phyloP scores from a whole-genome alignment of 768 basidiomycete species.

The Trametes cingulata region DNA sequence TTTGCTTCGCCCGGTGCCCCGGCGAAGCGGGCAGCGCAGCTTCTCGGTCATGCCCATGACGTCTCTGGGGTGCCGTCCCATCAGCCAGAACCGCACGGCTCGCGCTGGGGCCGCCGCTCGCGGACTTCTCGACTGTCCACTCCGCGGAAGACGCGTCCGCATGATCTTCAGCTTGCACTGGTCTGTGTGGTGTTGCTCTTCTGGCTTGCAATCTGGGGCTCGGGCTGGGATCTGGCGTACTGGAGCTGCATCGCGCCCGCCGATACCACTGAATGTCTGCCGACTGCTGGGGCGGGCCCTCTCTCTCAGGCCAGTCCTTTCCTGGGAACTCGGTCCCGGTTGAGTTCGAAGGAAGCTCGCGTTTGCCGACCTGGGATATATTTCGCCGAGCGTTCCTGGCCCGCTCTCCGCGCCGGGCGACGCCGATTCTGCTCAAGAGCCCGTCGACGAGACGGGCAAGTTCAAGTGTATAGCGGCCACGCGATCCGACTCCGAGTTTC shows the following conservation, averaged over 20 bases:
- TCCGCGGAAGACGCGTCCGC: background rate
- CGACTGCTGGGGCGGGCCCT: background rate
- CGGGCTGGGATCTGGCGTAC: too few species aligned
- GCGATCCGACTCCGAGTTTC: background rate
- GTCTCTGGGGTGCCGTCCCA: background rate
- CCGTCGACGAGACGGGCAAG: background rate
- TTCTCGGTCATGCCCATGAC: conserved; percentile 8
- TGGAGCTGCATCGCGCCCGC: too few species aligned
- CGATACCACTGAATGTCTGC: conserved; percentile 7
- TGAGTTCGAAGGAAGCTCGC: background rate
- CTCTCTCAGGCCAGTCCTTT: conserved; percentile 11
- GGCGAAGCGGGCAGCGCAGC: conserved; percentile 3
- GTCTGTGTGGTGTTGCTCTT: background rate
- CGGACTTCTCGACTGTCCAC: background rate
- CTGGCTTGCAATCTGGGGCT: too few species aligned
- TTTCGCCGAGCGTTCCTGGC: conserved; percentile 19
- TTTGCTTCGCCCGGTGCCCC: conserved; percentile 8
- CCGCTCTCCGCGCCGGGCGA: background rate
- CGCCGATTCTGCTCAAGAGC: background rate
- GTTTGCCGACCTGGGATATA: conserved; percentile 9
- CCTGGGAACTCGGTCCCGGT: conserved; percentile 12
- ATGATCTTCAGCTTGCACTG: background rate
- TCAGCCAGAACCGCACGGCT: conserved; percentile 1
- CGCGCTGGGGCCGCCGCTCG: background rate
- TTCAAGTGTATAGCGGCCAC: background rate